These are phyloP conservation scores for Leccinum barrowsii DNA, from an alignment of 768 basidiomycete genomes.

Conservation along the genomic window DNA sequence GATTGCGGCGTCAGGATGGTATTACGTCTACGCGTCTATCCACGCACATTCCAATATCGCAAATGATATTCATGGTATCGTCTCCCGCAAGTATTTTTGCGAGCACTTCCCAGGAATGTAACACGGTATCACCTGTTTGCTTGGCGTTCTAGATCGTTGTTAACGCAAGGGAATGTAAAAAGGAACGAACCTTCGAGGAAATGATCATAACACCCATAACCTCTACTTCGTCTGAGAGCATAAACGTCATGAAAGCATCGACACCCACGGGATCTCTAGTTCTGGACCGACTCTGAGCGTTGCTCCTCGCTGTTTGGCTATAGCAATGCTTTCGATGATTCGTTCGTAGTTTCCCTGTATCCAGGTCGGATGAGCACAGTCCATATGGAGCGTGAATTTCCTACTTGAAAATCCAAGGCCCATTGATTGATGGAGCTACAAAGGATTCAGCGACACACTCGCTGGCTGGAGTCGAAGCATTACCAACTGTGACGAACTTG, in stretches of 20 bases:
- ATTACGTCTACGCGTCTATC: background rate
- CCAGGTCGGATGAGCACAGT: background rate
- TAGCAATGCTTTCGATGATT: slow-evolving; percentile 80
- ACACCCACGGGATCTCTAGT: slow-evolving; percentile 83
- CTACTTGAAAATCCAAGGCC: slow-evolving; percentile 91
- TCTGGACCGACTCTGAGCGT: slow-evolving; percentile 94
- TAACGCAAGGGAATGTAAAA: background rate
- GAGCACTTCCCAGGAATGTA: slow-evolving; percentile 98
- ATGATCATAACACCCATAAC: slow-evolving; percentile 97
- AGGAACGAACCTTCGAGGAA: slow-evolving; percentile 79
- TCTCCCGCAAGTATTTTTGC: slow-evolving; percentile 84
- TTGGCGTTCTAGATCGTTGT: background rate
- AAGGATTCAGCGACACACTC: slow-evolving; percentile 15
- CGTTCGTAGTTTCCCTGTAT: slow-evolving; percentile 87
- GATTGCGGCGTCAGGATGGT: slow-evolving; percentile 2
- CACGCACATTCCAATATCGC: slow-evolving; percentile 93
- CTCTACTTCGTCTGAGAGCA: slow-evolving; percentile 43
- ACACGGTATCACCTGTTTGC: slow-evolving; percentile 80
- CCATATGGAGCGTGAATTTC: slow-evolving; percentile 2
- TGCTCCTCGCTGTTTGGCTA: slow-evolving; percentile 87
- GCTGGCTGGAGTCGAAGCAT: background rate
- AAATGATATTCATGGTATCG: slow-evolving; percentile 80
- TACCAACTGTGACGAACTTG: slow-evolving; percentile 23
- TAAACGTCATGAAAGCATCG: background rate
- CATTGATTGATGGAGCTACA: slow-evolving; percentile 91